Evolutionary conservation across 1,284 basidiomycete species (phyloP).

Genomic region (Ceratobasidium theobromae): DNA sequence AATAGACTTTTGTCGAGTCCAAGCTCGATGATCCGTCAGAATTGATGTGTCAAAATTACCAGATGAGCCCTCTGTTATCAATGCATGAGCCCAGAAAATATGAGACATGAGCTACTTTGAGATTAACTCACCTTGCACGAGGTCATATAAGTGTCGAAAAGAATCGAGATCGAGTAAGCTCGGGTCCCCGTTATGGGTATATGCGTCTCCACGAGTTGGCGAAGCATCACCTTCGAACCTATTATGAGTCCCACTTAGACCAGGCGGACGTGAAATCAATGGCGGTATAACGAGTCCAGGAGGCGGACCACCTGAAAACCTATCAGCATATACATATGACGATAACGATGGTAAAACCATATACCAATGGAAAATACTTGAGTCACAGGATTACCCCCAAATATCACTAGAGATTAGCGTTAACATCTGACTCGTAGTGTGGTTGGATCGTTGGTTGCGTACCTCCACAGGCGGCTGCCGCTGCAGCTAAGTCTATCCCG

Average conservation of each 20-base stretch:
- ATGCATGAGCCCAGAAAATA: too few relatives aligned
- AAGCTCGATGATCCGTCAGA: not conserved
- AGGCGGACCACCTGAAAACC: not conserved
- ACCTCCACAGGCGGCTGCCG: not conserved
- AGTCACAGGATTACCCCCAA: not conserved
- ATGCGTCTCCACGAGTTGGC: slow-evolving; percentile 14
- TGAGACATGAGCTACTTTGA: not conserved
- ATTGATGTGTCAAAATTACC: slow-evolving; percentile 14
- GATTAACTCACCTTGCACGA: not conserved
- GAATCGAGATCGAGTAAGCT: not conserved
- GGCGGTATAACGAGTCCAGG: not conserved
- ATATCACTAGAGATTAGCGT: not conserved
- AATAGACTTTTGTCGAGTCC: not conserved
- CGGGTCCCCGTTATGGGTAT: slow-evolving; percentile 8
- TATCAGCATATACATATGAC: not conserved
- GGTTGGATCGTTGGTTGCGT: not conserved
- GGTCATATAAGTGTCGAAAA: slow-evolving; percentile 17
- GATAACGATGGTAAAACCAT: not conserved
- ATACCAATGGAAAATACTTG: not conserved
- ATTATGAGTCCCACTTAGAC: slow-evolving; percentile 15
- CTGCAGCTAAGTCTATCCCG: not conserved
- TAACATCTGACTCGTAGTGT: not conserved
- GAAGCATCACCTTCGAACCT: slow-evolving; percentile 21
- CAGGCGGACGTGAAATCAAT: not conserved
- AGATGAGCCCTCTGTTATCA: not conserved